Evolutionary conservation across 495 filamentous ascomycete genomes (phyloP).

Genomic region (Annulohypoxylon moriforme): DNA sequence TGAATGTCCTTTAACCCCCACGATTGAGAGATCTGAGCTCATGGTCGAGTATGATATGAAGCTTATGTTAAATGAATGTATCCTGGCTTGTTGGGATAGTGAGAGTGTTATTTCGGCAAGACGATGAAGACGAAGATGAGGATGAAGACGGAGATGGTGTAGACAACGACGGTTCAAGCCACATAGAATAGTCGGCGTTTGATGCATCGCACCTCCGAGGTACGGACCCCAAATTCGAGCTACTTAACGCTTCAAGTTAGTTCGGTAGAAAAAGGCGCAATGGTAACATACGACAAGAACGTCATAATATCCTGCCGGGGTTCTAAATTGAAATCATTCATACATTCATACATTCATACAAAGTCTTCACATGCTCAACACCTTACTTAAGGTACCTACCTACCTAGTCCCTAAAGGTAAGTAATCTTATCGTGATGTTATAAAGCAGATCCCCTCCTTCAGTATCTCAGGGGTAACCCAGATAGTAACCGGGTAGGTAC

Average conservation of each 20-base stretch:
- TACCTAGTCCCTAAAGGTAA: not conserved
- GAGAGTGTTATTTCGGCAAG: not conserved
- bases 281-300: not conserved
- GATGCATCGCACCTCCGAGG: constrained; percentile 6
- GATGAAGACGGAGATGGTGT: not conserved
- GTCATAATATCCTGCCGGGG: not conserved
- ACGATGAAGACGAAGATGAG: not conserved
- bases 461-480: not conserved
- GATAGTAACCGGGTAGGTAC: not conserved
- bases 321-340: not conserved
- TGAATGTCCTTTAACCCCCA: not conserved
- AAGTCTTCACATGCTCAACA: too few relatives aligned
- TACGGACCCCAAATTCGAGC: constrained; percentile 1
- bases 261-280: not conserved
- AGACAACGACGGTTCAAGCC: not conserved
- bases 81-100: not conserved
- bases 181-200: not conserved
- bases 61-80: not conserved
- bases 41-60: not conserved
- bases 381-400: too few relatives aligned
- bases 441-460: not conserved
- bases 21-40: not conserved
- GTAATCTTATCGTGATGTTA: not conserved
- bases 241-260: constrained; percentile 1
- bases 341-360: not conserved